Conservation (phyloP, 2,329 filamentous ascomycete genomes). For the Penicillium sp. region DNA sequence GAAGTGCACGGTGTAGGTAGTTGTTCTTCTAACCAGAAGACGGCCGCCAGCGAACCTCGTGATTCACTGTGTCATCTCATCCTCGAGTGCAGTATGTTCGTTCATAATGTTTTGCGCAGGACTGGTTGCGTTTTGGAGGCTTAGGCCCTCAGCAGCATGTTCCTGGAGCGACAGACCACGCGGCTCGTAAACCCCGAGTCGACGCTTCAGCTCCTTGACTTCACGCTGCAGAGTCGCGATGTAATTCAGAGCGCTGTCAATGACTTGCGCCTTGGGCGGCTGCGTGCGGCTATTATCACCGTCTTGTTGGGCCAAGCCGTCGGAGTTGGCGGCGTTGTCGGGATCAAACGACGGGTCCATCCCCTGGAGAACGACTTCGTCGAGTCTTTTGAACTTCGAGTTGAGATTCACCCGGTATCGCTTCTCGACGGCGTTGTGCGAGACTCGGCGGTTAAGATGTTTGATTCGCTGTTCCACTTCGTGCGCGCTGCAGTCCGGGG, state of each 20-base stretch:
- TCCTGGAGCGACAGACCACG: not conserved
- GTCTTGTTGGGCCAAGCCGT: not conserved
- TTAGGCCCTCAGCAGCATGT: not conserved
- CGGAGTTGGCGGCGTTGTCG: not conserved
- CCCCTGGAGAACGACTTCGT: not conserved
- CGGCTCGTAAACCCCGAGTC: not conserved
- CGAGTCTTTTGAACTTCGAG: slow-evolving; percentile 6
- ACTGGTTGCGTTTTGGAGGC: not conserved
- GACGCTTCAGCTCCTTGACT: not conserved
- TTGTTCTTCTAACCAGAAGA: too few species aligned
- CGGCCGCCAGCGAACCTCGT: too few species aligned
- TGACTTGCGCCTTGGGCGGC: not conserved
- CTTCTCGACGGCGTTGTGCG: slow-evolving; percentile 18
- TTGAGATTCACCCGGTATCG: slow-evolving; percentile 16
- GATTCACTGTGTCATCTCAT: too few species aligned
- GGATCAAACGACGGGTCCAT: not conserved
- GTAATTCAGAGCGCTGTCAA: not conserved
- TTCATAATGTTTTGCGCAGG: not conserved
- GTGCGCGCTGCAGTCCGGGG: not conserved
- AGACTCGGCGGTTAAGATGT: not conserved
- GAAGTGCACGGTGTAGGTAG: too few species aligned
- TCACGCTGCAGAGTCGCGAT: not conserved
- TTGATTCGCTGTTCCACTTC: not conserved
- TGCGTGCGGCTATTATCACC: not conserved
- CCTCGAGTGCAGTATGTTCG: not conserved